phyloP scores from a whole-genome alignment of 371 early-diverging fungal species.

The Apophysomyces variabilis region DNA sequence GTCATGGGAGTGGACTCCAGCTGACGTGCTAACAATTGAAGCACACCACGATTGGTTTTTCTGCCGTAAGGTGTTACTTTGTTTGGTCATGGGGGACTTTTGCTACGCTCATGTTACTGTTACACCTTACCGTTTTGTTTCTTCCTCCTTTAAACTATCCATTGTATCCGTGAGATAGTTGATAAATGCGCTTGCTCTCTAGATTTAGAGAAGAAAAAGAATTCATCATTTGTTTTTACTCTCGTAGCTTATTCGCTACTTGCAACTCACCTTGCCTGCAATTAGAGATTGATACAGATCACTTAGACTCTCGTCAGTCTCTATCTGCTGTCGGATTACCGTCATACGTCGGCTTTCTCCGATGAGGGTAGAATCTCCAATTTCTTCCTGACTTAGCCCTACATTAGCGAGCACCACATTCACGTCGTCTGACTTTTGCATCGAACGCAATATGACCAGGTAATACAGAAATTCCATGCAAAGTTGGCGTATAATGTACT shows the following conservation, averaged over 20 bases:
- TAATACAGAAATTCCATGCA: slow-evolving; percentile 27
- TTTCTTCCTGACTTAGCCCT: slow-evolving; percentile 6
- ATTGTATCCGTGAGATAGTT: neutral
- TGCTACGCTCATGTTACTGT: neutral
- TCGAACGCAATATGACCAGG: slow-evolving; percentile 8
- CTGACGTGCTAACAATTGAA: slow-evolving; percentile 11
- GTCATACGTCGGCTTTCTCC: slow-evolving; percentile 10
- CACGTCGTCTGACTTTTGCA: slow-evolving; percentile 15
- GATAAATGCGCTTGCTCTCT: neutral
- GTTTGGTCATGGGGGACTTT: slow-evolving; percentile 3
- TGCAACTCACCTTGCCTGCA: slow-evolving; percentile 14
- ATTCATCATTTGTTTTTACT: neutral
- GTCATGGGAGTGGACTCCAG: slow-evolving; percentile 15
- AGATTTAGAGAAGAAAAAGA: neutral
- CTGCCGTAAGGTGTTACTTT: slow-evolving; percentile 10
- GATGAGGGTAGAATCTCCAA: slow-evolving; percentile 5
- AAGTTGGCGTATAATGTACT: slow-evolving; percentile 29
- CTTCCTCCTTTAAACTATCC: neutral
- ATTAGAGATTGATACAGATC: slow-evolving; percentile 5
- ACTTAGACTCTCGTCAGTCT: neutral
- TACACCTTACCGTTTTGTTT: neutral
- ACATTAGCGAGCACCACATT: neutral
- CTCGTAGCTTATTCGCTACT: neutral
- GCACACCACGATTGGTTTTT: slow-evolving; percentile 13
- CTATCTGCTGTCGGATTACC: neutral